Base-by-base conservation (phyloP, 2,329 filamentous ascomycete genomes). In the Epichloe sylvatica region DNA sequence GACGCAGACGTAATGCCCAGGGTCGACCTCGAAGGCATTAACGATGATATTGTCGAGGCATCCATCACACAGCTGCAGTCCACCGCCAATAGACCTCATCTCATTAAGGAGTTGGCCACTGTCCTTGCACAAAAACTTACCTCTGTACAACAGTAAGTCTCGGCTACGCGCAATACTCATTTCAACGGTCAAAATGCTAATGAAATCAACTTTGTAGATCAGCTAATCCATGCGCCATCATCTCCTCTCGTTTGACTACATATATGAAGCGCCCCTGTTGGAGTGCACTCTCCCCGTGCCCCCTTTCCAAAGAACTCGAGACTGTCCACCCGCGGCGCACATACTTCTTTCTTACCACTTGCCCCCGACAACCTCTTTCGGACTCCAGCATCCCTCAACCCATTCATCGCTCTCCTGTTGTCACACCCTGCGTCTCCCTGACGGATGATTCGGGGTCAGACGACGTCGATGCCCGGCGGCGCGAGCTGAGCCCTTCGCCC, bases 331-430 rank as follows among this genome's bases (percentile, higher is more conserved):
- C 92, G 19, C 85, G 91, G 63, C 87, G 92, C 67, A 90, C 94
- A 44, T 97, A 95, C 73, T 97, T 94, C 70, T 97, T 90, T 70
- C 78, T 98, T 52, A 94, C 88, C 38, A 94, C 86, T n/a, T 84
- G 77, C 61, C 81, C 86, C 44, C 86, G 84, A 62, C 87, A 91
- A 63, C 80, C 87, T 37, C 80, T 97, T 19, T 87, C 88, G 2
- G 71, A 66, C 49, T 53, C 61, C 38, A 59, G 56, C 75, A 59
- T 59, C 41, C 51, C 55, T 9, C 52, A 57, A 33, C 49, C 58
- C 33, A 52, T 54, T 33, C 47, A 23, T 30, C 56, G 52, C 40
- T 52, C 58, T 40, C 70, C 80, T 54, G 81, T 88, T 53, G 81
- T 94, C 53, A 92, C 91, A 3, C 91, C 91, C 0, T 91, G 88